Evolutionary conservation across 441 rosid genomes (phyloP).

Genomic region (Flueggea neowawraea): DNA sequence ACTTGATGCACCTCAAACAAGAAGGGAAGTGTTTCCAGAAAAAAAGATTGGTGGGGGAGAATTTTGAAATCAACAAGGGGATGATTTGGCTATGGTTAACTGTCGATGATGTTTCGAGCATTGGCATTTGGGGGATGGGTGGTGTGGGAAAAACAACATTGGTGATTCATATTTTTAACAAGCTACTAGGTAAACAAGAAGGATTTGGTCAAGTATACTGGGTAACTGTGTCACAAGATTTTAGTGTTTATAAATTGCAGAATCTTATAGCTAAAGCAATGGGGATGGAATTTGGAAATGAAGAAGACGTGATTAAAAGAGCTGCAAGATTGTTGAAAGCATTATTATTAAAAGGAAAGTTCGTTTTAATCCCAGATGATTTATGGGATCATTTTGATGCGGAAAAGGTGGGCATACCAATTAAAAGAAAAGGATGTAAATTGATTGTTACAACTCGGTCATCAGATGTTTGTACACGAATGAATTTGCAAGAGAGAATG

Average conservation of each 20-base stretch:
- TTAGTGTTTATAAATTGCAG: slow-evolving; percentile 8
- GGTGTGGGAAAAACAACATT: slow-evolving; percentile 18
- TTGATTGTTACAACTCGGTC: slow-evolving; percentile 18
- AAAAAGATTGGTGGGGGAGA: slow-evolving; percentile 7
- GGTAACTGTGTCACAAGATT: slow-evolving; percentile 11
- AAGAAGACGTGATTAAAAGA: slow-evolving; percentile 2
- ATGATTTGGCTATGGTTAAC: slow-evolving; percentile 8
- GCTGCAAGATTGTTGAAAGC: neutral
- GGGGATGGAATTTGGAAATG: neutral
- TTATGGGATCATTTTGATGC: neutral
- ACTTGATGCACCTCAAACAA: too few species aligned
- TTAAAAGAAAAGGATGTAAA: neutral
- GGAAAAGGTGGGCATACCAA: slow-evolving; percentile 13
- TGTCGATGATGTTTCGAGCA: slow-evolving; percentile 1
- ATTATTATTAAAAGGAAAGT: neutral
- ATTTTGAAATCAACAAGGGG: neutral
- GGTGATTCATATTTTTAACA: slow-evolving; percentile 6
- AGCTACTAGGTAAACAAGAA: neutral
- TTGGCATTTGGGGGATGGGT: slow-evolving; percentile 20
- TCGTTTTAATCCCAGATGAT: slow-evolving; percentile 14
- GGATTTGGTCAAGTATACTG: slow-evolving; percentile 11
- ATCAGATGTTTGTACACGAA: neutral
- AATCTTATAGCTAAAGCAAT: slow-evolving; percentile 2
- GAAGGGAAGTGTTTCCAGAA: too few species aligned
- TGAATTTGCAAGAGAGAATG: slow-evolving; percentile 6